Conservation (phyloP, 805 yeast genomes). For the Zygoascus bituminiphila region DNA sequence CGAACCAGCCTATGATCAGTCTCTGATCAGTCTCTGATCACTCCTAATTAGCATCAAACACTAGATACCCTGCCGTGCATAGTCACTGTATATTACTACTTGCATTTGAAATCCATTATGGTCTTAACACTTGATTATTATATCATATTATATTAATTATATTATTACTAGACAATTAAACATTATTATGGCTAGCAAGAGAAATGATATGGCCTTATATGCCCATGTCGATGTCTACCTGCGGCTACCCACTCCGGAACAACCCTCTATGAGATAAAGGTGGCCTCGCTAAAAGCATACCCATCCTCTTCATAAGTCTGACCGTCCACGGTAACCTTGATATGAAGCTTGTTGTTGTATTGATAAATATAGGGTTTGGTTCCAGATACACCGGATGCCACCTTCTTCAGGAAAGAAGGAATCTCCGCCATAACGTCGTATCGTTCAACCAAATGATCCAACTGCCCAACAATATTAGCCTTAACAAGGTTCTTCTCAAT, state of each 20-base stretch:
- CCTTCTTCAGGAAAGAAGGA: conserved; percentile 86
- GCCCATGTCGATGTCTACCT: background rate
- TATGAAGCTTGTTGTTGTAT: conserved; percentile 57
- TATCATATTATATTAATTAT: too few species aligned
- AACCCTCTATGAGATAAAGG: conserved; percentile 47
- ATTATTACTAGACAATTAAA: background rate
- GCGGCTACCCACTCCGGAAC: background rate
- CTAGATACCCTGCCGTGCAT: too few species aligned
- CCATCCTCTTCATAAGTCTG: conserved; percentile 46
- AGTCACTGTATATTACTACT: too few species aligned
- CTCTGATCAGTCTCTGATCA: background rate
- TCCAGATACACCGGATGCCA: conserved; percentile 91
- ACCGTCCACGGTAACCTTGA: conserved; percentile 37
- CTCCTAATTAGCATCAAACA: background rate
- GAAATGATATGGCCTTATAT: background rate
- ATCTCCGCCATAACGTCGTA: conserved; percentile 97
- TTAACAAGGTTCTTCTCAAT: conserved; percentile 31
- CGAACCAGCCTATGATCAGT: background rate
- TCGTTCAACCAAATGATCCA: conserved; percentile 65
- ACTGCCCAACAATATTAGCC: conserved; percentile 51
- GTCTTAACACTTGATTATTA: too few species aligned
- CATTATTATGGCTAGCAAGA: background rate
- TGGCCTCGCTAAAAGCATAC: conserved; percentile 66
- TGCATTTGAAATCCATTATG: too few species aligned
- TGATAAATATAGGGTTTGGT: conserved; percentile 96